Base-by-base conservation (phyloP, 805 yeast genomes). In the Candida methanosorbosa region DNA sequence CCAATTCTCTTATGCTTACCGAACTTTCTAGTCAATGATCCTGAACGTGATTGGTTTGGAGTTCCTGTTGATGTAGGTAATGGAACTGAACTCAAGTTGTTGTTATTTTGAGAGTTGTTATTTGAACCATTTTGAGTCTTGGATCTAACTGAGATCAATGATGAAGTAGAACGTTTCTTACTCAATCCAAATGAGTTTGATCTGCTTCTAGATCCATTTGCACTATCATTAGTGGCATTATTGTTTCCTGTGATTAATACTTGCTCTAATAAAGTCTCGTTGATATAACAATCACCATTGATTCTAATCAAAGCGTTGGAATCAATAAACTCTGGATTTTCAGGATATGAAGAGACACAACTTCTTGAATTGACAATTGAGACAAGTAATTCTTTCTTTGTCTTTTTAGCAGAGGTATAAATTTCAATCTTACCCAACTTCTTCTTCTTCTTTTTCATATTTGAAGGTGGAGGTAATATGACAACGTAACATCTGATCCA, bases 271-370 rank as follows among this genome's bases (percentile, higher is more conserved):
- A 57, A 33, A 3, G 34, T 37, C 39, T 61, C 61, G 50, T 70
- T 72, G 34, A 76, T 59, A 40, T 81, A 36, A 66, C 61, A 21
- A 87, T 84, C 66, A 32, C 96, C 97, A 52, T 88, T 96, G 36
- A 90, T 60, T 50, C 72, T 72, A 55, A 78, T 62, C 37, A 77
- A 55, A 6, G 81, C 64, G 38, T 76, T 74, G 38, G 63, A 54
- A 42, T 77, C 79, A 41, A 78, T 74, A 58, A 74, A 68, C 24
- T 61, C 69, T 29, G 73, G 66, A 38, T 63, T 67, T 41, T 71
- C 76, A 0, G 84, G 82, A 45, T 70, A 78, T 7, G 76, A 67
- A n/a, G 78, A 70, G 49, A 63, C 72, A 33, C 69, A 65, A 30
- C 66, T 59, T 26, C 61, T 52, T 14, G 70, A 66, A 31, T 56